These are phyloP conservation scores for Onygenales sp. DNA, from an alignment of 2,329 filamentous ascomycete species.

Conservation along the genomic window DNA sequence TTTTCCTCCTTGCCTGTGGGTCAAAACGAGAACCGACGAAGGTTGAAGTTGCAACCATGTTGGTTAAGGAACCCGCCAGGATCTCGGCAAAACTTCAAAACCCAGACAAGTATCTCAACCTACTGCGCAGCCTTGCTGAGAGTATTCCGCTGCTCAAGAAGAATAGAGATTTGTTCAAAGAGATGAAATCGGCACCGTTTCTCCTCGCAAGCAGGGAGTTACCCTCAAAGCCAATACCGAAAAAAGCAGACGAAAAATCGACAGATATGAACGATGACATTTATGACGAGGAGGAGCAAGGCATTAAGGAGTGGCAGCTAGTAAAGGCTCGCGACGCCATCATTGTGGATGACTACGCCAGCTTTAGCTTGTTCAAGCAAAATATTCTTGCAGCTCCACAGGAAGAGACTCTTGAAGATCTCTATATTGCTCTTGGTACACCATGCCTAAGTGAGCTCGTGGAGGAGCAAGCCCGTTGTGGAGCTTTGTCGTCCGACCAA, in stretches of 20 bases:
- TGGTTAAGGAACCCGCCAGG: conserved; percentile 74
- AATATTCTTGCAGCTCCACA: conserved; percentile 78
- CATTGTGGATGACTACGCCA: conserved; percentile 78
- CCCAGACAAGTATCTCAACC: conserved; percentile 74
- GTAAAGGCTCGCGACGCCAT: conserved; percentile 63
- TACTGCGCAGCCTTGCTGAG: conserved; percentile 73
- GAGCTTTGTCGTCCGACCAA: conserved; percentile 57
- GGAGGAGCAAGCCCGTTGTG: conserved; percentile 66
- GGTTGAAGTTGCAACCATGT: conserved; percentile 69
- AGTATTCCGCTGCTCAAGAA: conserved; percentile 59
- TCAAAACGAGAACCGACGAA: conserved; percentile 88
- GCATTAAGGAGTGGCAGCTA: conserved; percentile 70
- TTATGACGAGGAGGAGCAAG: conserved; percentile 51
- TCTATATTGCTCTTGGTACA: conserved; percentile 75
- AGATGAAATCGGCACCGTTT: conserved; percentile 67
- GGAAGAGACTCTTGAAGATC: conserved; percentile 74
- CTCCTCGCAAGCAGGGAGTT: conserved; percentile 77
- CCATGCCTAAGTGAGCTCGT: conserved; percentile 67
- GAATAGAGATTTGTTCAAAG: conserved; percentile 67
- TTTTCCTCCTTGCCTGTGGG: conserved; percentile 79
- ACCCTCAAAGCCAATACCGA: conserved; percentile 20
- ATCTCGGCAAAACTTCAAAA: conserved; percentile 71
- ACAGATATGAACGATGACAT: conserved; percentile 33
- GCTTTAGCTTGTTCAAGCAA: conserved; percentile 79
- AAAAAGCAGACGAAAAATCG: conserved; percentile 10